Conservation (phyloP, 345 rosid species). For the Kandelia obovata region DNA sequence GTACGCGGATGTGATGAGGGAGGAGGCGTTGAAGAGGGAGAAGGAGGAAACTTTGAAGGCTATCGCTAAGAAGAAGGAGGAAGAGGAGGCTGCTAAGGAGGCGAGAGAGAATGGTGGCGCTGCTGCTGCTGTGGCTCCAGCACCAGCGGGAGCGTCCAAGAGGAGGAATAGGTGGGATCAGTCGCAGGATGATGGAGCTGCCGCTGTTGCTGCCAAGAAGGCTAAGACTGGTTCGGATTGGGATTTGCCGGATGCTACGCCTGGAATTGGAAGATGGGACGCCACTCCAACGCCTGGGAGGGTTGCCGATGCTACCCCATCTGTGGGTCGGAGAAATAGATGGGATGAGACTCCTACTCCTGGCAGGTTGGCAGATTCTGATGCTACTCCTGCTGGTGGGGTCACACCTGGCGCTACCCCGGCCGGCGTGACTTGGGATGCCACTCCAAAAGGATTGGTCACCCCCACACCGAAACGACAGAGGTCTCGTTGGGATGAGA, state of each 20-base stretch:
- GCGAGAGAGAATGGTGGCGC: slow-evolving; percentile 29
- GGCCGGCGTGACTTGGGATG: slow-evolving; percentile 93
- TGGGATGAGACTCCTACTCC: slow-evolving; percentile 99
- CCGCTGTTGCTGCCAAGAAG: slow-evolving; percentile 46
- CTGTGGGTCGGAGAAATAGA: slow-evolving; percentile 71
- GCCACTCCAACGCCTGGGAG: slow-evolving; percentile 88
- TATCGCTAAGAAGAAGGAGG: slow-evolving; percentile 67
- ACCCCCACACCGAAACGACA: slow-evolving; percentile 92
- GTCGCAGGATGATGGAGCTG: slow-evolving; percentile 57
- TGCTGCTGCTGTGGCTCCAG: slow-evolving; percentile 25
- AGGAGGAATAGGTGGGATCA: slow-evolving; percentile 97
- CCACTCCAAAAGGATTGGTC: slow-evolving; percentile 75
- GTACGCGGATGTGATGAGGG: slow-evolving; percentile 80
- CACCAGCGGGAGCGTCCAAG: slow-evolving; percentile 30
- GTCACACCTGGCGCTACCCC: slow-evolving; percentile 95
- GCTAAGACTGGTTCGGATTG: slow-evolving; percentile 77
- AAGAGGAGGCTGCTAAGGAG: slow-evolving; percentile 64
- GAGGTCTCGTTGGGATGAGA: slow-evolving; percentile 98
- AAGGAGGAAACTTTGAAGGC: slow-evolving; percentile 53
- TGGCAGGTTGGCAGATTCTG: slow-evolving; percentile 79
- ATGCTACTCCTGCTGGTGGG: slow-evolving; percentile 80
- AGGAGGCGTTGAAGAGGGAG: slow-evolving; percentile 62
- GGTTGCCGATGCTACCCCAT: slow-evolving; percentile 73
- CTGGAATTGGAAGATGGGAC: slow-evolving; percentile 33
- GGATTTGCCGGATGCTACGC: slow-evolving; percentile 75